Conservation (phyloP, 345 rosid species). For the Aquilaria yunnanensis region DNA sequence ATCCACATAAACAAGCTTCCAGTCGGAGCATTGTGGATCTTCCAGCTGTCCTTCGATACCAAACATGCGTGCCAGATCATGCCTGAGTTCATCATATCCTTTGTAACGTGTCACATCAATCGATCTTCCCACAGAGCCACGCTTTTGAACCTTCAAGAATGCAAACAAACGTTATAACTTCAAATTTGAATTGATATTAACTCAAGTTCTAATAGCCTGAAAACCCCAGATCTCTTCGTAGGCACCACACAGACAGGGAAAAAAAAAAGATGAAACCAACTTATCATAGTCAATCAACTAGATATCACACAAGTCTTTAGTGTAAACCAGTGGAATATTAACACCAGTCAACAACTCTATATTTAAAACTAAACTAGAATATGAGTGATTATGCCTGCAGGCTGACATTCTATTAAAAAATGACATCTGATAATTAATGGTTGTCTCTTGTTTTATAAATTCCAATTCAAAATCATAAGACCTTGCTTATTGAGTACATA, state of each 20-base stretch:
- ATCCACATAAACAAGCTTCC: conserved; percentile 93
- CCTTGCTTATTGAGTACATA: too few relatives aligned
- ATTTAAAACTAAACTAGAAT: too few relatives aligned
- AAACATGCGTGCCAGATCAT: conserved; percentile 91
- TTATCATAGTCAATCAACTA: not conserved
- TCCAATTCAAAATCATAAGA: too few relatives aligned
- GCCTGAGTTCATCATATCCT: conserved; percentile 77
- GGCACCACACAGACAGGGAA: not conserved
- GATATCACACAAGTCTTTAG: too few relatives aligned
- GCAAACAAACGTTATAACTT: conserved; percentile 9
- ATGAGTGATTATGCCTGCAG: too few relatives aligned
- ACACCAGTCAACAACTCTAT: too few relatives aligned
- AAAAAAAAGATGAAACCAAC: not conserved
- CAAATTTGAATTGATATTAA: not conserved
- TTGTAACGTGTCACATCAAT: conserved; percentile 84
- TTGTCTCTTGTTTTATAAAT: too few relatives aligned
- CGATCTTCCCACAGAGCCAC: conserved; percentile 95
- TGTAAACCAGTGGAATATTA: too few relatives aligned
- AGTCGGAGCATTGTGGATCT: conserved; percentile 84
- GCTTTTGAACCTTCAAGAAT: conserved; percentile 82
- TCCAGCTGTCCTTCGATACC: conserved; percentile 95
- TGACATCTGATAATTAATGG: too few relatives aligned
- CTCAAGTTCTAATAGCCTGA: not conserved
- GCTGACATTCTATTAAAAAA: too few relatives aligned
- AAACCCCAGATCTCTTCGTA: not conserved